Percentiles rank a stretch among this genome's conserved stretches.
Evolutionary conservation across 306 rosid species (phyloP).

Genomic region (Styphnolobium japonicum): DNA sequence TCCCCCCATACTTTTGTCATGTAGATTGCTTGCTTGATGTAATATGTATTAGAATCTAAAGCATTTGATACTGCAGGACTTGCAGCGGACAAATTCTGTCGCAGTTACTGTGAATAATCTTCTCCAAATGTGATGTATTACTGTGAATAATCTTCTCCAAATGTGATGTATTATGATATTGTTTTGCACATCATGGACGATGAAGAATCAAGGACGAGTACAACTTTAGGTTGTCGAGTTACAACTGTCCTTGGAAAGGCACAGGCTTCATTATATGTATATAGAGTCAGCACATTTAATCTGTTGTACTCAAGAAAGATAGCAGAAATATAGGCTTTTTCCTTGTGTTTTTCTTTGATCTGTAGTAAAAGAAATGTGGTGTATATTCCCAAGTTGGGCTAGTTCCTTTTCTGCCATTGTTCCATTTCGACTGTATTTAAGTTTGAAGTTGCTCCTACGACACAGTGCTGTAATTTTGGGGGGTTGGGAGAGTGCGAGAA

Average conservation of each 20-base stretch:
- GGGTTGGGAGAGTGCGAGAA: background rate
- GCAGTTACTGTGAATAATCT: constrained; percentile 95
- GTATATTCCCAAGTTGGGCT: constrained; percentile 17
- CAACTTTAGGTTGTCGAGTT: constrained; percentile 9
- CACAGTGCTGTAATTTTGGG: constrained; percentile 4
- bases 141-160: constrained; percentile 98
- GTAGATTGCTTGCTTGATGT: background rate
- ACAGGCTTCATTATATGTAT: constrained; percentile 51
- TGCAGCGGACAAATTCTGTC: constrained; percentile 89
- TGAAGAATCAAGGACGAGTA: constrained; percentile 19
- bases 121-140: constrained; percentile 76
- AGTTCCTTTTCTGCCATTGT: constrained; percentile 18
- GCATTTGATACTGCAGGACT: constrained; percentile 61
- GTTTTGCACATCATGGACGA: constrained; percentile 13
- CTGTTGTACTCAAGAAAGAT: constrained; percentile 40
- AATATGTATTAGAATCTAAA: constrained; percentile 13
- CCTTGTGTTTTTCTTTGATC: constrained; percentile 10
- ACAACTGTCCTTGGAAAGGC: constrained; percentile 26
- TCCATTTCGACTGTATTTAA: background rate
- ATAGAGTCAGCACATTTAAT: constrained; percentile 49
- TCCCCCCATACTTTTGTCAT: background rate
- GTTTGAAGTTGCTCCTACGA: constrained; percentile 20
- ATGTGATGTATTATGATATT: constrained; percentile 49
- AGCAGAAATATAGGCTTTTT: constrained; percentile 41
- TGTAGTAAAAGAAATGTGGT: constrained; percentile 41